phyloP scores from a whole-genome alignment of 2,329 filamentous ascomycete species.

The Stromatinia cepivora region DNA sequence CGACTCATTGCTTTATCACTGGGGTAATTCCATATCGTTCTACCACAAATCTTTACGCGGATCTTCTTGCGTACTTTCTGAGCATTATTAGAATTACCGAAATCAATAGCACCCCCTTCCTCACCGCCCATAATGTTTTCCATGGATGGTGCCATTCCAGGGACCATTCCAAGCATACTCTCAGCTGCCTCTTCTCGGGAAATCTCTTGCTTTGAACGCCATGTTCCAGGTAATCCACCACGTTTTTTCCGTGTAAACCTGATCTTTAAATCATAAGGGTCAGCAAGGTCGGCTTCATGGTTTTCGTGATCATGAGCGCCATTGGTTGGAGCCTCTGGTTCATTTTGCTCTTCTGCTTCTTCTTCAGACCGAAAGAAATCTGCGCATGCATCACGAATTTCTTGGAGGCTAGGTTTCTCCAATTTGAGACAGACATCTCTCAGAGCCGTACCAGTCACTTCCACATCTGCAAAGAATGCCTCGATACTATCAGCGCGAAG shows the following conservation, averaged over 20 bases:
- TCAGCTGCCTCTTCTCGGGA: slow-evolving; percentile 26
- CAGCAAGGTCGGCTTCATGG: slow-evolving; percentile 2
- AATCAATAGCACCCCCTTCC: slow-evolving; percentile 34
- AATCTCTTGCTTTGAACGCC: slow-evolving; percentile 33
- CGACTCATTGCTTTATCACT: slow-evolving; percentile 49
- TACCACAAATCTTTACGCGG: slow-evolving; percentile 48
- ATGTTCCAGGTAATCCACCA: slow-evolving; percentile 35
- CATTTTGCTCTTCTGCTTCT: slow-evolving; percentile 41
- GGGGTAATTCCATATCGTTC: slow-evolving; percentile 53
- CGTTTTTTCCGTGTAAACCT: neutral
- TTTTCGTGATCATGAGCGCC: neutral
- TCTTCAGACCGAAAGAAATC: slow-evolving; percentile 48
- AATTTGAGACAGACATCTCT: slow-evolving; percentile 51
- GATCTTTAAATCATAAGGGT: slow-evolving; percentile 20
- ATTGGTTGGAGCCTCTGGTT: slow-evolving; percentile 34
- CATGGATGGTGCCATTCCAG: slow-evolving; percentile 35
- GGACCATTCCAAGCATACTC: slow-evolving; percentile 31
- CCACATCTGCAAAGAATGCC: slow-evolving; percentile 47
- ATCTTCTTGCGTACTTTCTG: slow-evolving; percentile 43
- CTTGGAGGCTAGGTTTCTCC: slow-evolving; percentile 50
- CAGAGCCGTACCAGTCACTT: slow-evolving; percentile 47
- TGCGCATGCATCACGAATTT: slow-evolving; percentile 52
- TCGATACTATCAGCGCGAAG: slow-evolving; percentile 47
- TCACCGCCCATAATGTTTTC: slow-evolving; percentile 28
- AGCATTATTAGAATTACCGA: slow-evolving; percentile 43